Base-by-base conservation (phyloP, 2,329 filamentous ascomycete genomes). In the Phyllosticta paracitricarpa region DNA sequence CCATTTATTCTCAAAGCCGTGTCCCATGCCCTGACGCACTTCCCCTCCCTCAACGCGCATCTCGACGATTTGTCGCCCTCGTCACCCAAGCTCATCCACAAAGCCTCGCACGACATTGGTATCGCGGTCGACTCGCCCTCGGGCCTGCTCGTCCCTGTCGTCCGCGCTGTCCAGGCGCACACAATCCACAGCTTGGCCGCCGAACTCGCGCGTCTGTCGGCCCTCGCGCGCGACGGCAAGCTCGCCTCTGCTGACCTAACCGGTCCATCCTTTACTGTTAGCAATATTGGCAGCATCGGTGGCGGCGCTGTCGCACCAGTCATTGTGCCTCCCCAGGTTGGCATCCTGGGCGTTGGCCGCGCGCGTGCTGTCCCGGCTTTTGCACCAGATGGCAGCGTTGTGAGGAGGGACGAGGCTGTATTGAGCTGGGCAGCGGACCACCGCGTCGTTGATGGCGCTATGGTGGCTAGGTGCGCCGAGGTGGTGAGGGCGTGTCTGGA, bases 401-500 rank as follows among this genome's bases (percentile, higher is more conserved):
- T 92, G 12, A 85, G 84, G 75, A 89, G 85, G 73, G 87, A 95
- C 69, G 82, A 95, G 64, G 87, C 88, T 72, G 91, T 95, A 71
- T 91, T 97, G 68, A 97, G 92, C 76, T 97, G 93, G 93, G 93
- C 89, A 73, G 93, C 93, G 5, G 92, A 97, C 75, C 94, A 99
- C 75, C 81, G 94, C 22, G 89, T 97, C 59, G 86, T 97, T 55
- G 94, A 99, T 75, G 94, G 94, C 1, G 93, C 93, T 55, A 96
- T 92, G 63, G 91, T 96, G 83, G 94, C 94, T 22, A 83, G 92
- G 66, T 93, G 93, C 72, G 91, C 91, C 12, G 91, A 92, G 68
- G 82, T 88, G 64, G 89, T 97, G 24, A 85, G 86, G 67, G 79
- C 80, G 58, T 84, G 89, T 67, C 82, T 97, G 51, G 92, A 97